Base-by-base conservation (phyloP, 139 green algal genomes). In the Volvox reticuliferus region DNA sequence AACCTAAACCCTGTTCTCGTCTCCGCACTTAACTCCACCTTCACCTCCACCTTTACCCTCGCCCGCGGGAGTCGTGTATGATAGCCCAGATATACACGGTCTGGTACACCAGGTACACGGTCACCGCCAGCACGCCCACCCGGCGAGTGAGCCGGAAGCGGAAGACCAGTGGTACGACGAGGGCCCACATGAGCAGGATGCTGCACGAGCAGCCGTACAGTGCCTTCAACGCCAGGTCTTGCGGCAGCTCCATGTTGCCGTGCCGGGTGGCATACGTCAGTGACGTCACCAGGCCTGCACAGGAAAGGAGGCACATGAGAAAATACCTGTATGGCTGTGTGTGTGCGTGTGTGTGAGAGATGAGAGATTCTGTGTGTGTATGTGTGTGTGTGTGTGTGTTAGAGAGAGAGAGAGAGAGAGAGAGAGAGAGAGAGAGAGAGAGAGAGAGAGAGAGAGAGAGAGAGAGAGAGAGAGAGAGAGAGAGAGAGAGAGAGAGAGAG, bases 31-130 rank as follows among this genome's bases (percentile, higher is more conserved):
- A n/a, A n/a, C n/a, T n/a, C n/a, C n/a, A n/a, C n/a, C n/a, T n/a
- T n/a, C n/a, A n/a, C n/a, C n/a, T n/a, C n/a, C n/a, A n/a, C n/a
- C n/a, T n/a, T n/a, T n/a, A n/a, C n/a, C n/a, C n/a, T n/a, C 37
- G 19, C 78, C 18, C 30, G 24, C 78, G 44, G 32, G 63, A 50
- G 84, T 92, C 68, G 50, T 76, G 80, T 28, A 92, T 13, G 0
- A 92, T 71, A 0, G 86, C 19, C 62, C 20, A 36, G 36, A 93
- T 79, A 62, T 95, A 95, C 14, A 94, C 71, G 28, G 86, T 75
- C 37, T 95, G 94, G 90, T 91, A 96, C 1, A 35, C 61, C 3
- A 19, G 85, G 79, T 96, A 96, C 28, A 92, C 92, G 12, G n/a
- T 26, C 32, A 94, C 79, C 44, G 89, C 86, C 18, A 90, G 69